Evolutionary conservation across 225 moss, liverwort and hornwort species (phyloP), one percentile per base, ranked within the genome.

Genomic region (Asterella californica): DNA sequence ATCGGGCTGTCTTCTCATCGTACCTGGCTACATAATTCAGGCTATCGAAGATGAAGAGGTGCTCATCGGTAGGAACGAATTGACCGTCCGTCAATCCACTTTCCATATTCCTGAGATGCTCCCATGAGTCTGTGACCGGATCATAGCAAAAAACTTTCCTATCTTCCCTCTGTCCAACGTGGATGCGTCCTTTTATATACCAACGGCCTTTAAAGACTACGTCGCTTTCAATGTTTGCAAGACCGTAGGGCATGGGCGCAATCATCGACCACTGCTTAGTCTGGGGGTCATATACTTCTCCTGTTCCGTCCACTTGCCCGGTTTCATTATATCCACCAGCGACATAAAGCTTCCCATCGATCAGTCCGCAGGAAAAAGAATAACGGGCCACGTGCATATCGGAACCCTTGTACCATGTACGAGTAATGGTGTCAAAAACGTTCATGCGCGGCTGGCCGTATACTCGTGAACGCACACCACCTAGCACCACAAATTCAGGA

Each of bases 21-120:
- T 83, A 89, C 81, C 79, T 85, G 52, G 84, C 83, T 36, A 89
- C 86, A 75, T 87, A 87, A 80, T 89, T 89, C 22, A 84, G 83
- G 6, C 89, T 76, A 52, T 87, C 82, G 80, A 89, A 80, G 17
- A 85, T 79, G 19, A 85, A 82, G 10, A 89, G 75, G 38, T 83
- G 85, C 76, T 89, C 72, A 1, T 81, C 79, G 1, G 87, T 85
- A 11, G 89, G 81, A 2, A 82, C 83, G 29, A 89, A 89, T 27
- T 89, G 83, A 46, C 87, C 89, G 25, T 89, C 87, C 37, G 81
- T 69, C 59, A 87, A 81, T 70, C 82, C 73, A 1, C 48, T 85
- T 77, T 87, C 87, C 67, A 89, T 54, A 76, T 81, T 81, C 53
- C 79, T 83, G 50, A 79, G 83, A 49, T 85, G 81, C 83, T 89